Percentiles rank a stretch among this genome's conserved stretches.
Evolutionary conservation across 345 rosid species (phyloP).

Genomic region (Aquilaria sinensis): DNA sequence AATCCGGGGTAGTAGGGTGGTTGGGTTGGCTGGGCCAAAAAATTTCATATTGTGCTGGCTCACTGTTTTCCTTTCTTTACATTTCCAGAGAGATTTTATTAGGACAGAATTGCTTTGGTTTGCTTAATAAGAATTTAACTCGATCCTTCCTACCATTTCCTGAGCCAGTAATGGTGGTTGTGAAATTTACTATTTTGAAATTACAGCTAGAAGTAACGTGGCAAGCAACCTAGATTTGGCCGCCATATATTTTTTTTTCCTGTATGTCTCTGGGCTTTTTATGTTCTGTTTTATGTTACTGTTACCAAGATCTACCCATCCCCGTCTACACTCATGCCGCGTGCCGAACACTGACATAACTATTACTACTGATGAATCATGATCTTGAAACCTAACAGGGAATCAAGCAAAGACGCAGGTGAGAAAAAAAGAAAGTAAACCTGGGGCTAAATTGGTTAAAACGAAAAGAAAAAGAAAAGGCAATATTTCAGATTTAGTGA

Average conservation of each 20-base stretch:
- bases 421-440: no score
- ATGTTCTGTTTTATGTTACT: slow-evolving; percentile 29
- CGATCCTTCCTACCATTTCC: not conserved
- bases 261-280: slow-evolving; percentile 53
- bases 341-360: slow-evolving; percentile 14
- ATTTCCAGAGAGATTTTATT: not conserved
- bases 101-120: not conserved
- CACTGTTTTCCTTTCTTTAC: not conserved
- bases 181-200: slow-evolving; percentile 7
- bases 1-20: not conserved
- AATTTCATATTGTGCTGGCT: slow-evolving; percentile 15
- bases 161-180: no score
- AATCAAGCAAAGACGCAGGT: no score
- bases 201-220: slow-evolving; percentile 58
- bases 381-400: no score
- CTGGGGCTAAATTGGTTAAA: no score
- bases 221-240: slow-evolving; percentile 76
- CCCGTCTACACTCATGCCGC: not conserved
- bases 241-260: slow-evolving; percentile 55
- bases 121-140: not conserved
- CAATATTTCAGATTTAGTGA: no score
- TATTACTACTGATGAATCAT: not conserved
- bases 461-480: no score
- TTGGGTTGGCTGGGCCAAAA: not conserved
- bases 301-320: slow-evolving; percentile 18